Conservation (phyloP, 805 yeast species). For the Candida berthetii region DNA sequence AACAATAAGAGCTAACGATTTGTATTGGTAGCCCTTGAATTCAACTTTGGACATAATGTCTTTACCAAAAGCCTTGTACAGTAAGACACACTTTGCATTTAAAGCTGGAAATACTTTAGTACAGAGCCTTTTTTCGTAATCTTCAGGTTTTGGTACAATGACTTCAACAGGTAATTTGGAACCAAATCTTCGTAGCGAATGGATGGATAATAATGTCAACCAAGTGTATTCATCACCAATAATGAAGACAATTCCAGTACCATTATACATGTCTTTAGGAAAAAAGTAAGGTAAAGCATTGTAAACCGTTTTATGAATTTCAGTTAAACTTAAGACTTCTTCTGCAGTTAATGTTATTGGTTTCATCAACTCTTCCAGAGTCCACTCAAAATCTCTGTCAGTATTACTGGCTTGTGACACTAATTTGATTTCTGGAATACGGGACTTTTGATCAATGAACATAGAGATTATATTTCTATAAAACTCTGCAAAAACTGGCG, state of each 20-base stretch:
- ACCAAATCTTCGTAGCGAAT: slow-evolving; percentile 50
- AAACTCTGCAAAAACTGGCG: no score
- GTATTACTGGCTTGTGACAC: no score
- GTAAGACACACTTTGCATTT: slow-evolving; percentile 51
- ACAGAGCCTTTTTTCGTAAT: slow-evolving; percentile 66
- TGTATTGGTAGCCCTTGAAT: slow-evolving; percentile 53
- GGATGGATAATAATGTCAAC: slow-evolving; percentile 45
- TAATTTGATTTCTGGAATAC: no score
- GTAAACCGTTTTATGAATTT: background rate
- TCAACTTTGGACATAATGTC: slow-evolving; percentile 2
- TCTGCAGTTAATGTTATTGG: no score
- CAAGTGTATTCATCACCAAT: slow-evolving; percentile 68
- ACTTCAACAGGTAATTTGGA: slow-evolving; percentile 72
- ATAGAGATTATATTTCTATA: no score
- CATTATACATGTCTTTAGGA: slow-evolving; percentile 17
- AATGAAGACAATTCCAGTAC: slow-evolving; percentile 50
- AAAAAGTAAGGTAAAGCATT: background rate
- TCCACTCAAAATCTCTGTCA: no score
- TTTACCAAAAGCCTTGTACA: slow-evolving; percentile 44
- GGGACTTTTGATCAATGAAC: no score
- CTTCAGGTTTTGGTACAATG: slow-evolving; percentile 57
- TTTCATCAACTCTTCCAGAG: no score
- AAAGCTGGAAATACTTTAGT: slow-evolving; percentile 50
- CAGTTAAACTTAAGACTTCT: no score
- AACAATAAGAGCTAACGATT: slow-evolving; percentile 61